Base-by-base conservation (phyloP, 2,329 filamentous ascomycete genomes). In the Cyanodermella asteris region DNA sequence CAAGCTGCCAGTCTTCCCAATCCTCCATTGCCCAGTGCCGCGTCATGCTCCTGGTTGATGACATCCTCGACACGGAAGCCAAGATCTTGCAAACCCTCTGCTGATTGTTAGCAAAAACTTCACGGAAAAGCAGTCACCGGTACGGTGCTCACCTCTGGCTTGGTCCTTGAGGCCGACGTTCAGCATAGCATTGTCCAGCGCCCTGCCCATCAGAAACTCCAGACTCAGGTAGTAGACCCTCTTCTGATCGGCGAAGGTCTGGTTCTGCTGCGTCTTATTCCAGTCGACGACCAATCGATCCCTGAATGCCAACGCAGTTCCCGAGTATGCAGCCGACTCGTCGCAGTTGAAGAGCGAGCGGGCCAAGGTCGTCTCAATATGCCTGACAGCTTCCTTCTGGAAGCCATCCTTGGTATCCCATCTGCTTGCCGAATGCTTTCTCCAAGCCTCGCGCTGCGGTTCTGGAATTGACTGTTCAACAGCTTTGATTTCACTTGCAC, bases 271-370 rank as follows among this genome's bases (percentile, higher is more conserved):
- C 23, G 87, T 97, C 53, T 73, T 81, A 56, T 94, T 97, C 87
- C 87, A 97, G 38, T 91, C 80, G 34, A 87, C 72, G 42, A 97
- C 72, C 44, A 97, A 59, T 26, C 81, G 72, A 48, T 97, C 84
- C 42, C 87, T 69, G 53, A 97, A 84, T 14, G 87, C 84, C 41
- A 97, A 56, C 36, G 80, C 78, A 21, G 82, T 80, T 35, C 84
- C 87, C 6, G 76, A 69, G 50, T 97, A 97, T 16, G 82, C 81
- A 26, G 87, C 87, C 49, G 60, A 50, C 53, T 97, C 87, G 56
- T 97, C 82, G 53, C 87, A 97, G 53, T 97, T 97, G 65, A 84
- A 94, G 48, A 97, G 67, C 43, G 82, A 93, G 32, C 87, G 77
- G 33, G 87, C 87, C 32, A 97, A 63, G 3, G 82, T 91, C 3